These are phyloP conservation scores for Quercus phellos DNA, from an alignment of 331 rosid species.

Conservation along the genomic window DNA sequence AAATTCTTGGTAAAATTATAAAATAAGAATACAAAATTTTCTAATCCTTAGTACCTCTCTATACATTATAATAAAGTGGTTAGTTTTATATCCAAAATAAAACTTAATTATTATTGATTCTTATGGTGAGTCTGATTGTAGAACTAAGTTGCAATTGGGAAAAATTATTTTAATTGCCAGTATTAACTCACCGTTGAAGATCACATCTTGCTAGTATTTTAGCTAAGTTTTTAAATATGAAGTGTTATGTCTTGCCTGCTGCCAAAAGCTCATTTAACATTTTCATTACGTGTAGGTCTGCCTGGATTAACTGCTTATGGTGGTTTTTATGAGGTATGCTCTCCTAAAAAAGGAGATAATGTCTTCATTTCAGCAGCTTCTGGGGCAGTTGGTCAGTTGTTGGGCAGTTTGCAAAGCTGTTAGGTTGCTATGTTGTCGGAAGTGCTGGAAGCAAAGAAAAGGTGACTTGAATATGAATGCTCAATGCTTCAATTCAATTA, in stretches of 20 bases:
- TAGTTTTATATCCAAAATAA: neutral
- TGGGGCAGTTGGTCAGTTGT: conserved; percentile 34
- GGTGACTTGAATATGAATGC: neutral
- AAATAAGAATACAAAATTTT: too few species aligned
- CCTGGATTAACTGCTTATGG: conserved; percentile 22
- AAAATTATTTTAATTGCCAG: neutral
- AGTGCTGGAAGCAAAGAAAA: conserved; percentile 21
- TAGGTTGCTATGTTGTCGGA: conserved; percentile 31
- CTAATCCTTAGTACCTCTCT: too few species aligned
- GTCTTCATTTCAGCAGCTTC: conserved; percentile 19
- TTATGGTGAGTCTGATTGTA: too few species aligned
- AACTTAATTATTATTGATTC: neutral
- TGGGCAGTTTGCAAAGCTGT: conserved; percentile 24
- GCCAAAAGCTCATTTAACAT: neutral
- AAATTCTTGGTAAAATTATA: too few species aligned
- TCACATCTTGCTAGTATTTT: neutral
- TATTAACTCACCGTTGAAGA: neutral
- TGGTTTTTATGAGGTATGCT: neutral
- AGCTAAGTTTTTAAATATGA: neutral
- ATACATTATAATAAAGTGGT: too few species aligned
- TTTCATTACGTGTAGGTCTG: conserved; percentile 8
- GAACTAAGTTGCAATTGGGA: neutral
- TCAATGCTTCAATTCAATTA: neutral
- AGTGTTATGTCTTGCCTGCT: neutral
- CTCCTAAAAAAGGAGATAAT: neutral